Evolutionary conservation across 371 early-diverging fungal genomes (phyloP).

Genomic region (Sporodiniella umbellata): DNA sequence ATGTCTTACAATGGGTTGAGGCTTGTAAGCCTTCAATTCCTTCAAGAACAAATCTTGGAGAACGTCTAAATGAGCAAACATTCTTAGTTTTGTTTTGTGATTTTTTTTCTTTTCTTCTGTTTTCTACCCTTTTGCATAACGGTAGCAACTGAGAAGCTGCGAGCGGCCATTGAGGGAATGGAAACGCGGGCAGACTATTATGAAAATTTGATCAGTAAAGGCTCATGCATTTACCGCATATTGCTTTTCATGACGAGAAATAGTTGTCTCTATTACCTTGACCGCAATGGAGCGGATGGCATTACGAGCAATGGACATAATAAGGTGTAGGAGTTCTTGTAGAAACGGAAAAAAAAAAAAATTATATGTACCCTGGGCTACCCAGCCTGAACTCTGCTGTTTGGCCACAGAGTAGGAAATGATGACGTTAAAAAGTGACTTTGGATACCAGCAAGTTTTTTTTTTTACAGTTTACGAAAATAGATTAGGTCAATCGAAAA

Average conservation of each 20-base stretch:
- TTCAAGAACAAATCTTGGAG: constrained; percentile 48
- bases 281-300: constrained; percentile 42
- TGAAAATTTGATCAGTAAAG: neutral
- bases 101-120: neutral
- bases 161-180: constrained; percentile 36
- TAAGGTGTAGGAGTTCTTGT: constrained; percentile 1
- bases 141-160: constrained; percentile 35
- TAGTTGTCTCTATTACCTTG: constrained; percentile 30
- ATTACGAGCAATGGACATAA: constrained; percentile 46
- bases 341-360: neutral
- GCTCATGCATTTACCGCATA: neutral
- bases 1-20: constrained; percentile 40
- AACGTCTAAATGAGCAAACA: constrained; percentile 28
- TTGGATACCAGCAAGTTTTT: too few relatives aligned
- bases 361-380: constrained; percentile 4
- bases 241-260: neutral
- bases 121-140: constrained; percentile 45
- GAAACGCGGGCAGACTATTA: constrained; percentile 18
- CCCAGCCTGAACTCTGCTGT: too few relatives aligned
- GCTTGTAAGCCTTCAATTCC: constrained; percentile 55
- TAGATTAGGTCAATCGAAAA: too few relatives aligned
- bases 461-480: too few relatives aligned
- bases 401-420: too few relatives aligned
- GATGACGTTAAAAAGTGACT: too few relatives aligned
- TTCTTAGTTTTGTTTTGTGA: neutral